These are phyloP conservation scores for Monilinia fructigena DNA, from an alignment of 2,329 filamentous ascomycete species.

Conservation along the genomic window DNA sequence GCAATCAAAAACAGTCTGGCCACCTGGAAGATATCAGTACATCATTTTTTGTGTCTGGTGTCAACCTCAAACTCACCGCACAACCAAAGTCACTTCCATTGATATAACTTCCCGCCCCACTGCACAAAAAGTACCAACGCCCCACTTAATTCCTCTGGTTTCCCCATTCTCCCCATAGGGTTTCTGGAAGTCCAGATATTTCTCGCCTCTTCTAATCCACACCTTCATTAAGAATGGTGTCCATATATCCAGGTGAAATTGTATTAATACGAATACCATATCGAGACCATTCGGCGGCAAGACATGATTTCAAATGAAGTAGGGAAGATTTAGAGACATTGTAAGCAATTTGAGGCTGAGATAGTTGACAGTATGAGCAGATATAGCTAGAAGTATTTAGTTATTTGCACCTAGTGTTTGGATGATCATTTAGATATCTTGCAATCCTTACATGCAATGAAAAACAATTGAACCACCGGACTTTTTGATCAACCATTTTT, in stretches of 20 bases:
- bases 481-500: slow-evolving; percentile 23
- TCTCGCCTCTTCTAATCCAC: slow-evolving; percentile 53
- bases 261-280: slow-evolving; percentile 71
- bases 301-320: slow-evolving; percentile 58
- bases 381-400: slow-evolving; percentile 57
- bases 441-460: slow-evolving; percentile 52
- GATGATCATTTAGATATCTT: too few relatives aligned
- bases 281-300: slow-evolving; percentile 71
- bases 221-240: slow-evolving; percentile 58
- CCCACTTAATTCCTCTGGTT: slow-evolving; percentile 61
- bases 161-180: slow-evolving; percentile 64
- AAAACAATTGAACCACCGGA: slow-evolving; percentile 60
- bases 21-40: not conserved
- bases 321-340: slow-evolving; percentile 71
- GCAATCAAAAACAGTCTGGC: slow-evolving; percentile 5
- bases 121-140: slow-evolving; percentile 59
- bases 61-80: slow-evolving; percentile 12
- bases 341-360: slow-evolving; percentile 67
- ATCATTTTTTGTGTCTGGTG: not conserved
- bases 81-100: slow-evolving; percentile 43
- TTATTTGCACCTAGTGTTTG: not conserved
- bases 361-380: slow-evolving; percentile 56
- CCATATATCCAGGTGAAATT: slow-evolving; percentile 74
- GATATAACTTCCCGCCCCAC: slow-evolving; percentile 64
- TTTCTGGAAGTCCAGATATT: slow-evolving; percentile 57